Evolutionary conservation across 768 basidiomycete genomes (phyloP).

Genomic region (Mycena leptocephala): DNA sequence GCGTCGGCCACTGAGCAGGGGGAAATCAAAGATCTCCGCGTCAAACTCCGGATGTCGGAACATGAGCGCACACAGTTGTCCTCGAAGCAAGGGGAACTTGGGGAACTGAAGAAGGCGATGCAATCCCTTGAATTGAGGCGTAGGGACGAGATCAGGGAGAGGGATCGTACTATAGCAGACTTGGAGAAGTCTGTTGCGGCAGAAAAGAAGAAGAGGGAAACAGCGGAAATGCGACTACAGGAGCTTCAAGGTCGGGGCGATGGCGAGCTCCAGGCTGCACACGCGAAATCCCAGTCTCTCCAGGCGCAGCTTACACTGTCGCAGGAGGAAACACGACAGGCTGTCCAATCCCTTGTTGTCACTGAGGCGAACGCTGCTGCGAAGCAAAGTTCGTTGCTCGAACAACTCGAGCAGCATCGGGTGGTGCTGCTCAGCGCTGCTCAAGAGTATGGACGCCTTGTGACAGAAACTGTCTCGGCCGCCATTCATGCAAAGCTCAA

Average conservation of each 20-base stretch:
- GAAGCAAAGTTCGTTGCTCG: conserved; percentile 63
- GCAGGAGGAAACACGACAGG: conserved; percentile 53
- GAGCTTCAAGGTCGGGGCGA: conserved; percentile 61
- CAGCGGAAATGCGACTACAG: conserved; percentile 60
- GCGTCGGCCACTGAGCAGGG: conserved; percentile 63
- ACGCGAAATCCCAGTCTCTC: conserved; percentile 49
- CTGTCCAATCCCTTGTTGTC: conserved; percentile 49
- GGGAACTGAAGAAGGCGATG: conserved; percentile 67
- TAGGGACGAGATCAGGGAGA: conserved; percentile 70
- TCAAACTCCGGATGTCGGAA: conserved; percentile 72
- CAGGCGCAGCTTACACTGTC: conserved; percentile 56
- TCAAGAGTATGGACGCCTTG: conserved; percentile 70
- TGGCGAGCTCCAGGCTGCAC: conserved; percentile 56
- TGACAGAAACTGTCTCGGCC: conserved; percentile 58
- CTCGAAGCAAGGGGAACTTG: conserved; percentile 67
- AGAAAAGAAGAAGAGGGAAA: conserved; percentile 70
- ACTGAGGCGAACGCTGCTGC: conserved; percentile 49
- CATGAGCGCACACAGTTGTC: conserved; percentile 69
- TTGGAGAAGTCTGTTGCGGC: conserved; percentile 65
- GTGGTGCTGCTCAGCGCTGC: conserved; percentile 63
- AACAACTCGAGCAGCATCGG: conserved; percentile 68
- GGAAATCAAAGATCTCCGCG: conserved; percentile 75
- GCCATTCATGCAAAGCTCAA: conserved; percentile 56
- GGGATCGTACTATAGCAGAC: conserved; percentile 69
- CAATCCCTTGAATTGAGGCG: conserved; percentile 66